Evolutionary conservation across 208 protist species (phyloP).

Genomic region (Trypanosomatidae sp.): DNA sequence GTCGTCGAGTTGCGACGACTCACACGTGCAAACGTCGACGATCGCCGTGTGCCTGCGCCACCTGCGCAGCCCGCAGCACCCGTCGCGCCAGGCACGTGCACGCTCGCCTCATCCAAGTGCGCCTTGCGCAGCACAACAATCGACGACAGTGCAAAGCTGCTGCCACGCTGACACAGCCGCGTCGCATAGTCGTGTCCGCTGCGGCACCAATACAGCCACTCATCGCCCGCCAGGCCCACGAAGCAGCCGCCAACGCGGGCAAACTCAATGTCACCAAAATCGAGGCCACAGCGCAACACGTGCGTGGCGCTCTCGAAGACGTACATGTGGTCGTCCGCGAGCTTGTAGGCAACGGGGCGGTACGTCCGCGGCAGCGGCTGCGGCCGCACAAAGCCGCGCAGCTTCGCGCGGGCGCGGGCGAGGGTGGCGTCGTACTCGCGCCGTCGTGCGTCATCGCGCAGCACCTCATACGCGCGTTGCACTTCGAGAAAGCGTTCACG

Average conservation of each 20-base stretch:
- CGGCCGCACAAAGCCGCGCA: slow-evolving; percentile 47
- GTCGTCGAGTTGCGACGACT: too few relatives aligned
- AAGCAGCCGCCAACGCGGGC: slow-evolving; percentile 41
- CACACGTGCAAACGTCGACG: too few relatives aligned
- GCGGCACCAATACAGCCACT: slow-evolving; percentile 56
- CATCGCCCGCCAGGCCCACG: slow-evolving; percentile 61
- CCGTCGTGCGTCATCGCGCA: slow-evolving; percentile 85
- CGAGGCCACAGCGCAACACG: slow-evolving; percentile 43
- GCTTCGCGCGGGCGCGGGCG: slow-evolving; percentile 9
- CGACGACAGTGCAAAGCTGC: slow-evolving; percentile 34
- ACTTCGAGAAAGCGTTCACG: slow-evolving; percentile 73
- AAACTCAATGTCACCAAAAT: slow-evolving; percentile 63
- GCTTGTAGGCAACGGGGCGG: slow-evolving; percentile 26
- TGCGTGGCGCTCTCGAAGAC: slow-evolving; percentile 57
- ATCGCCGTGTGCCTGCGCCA: background rate
- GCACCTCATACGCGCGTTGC: slow-evolving; percentile 93
- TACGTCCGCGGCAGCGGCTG: slow-evolving; percentile 16
- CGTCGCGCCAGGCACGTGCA: background rate
- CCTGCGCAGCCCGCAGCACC: background rate
- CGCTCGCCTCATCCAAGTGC: slow-evolving; percentile 1
- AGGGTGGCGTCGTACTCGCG: slow-evolving; percentile 87
- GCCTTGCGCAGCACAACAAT: slow-evolving; percentile 23
- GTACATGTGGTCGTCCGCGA: slow-evolving; percentile 59
- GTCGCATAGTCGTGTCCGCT: slow-evolving; percentile 41
- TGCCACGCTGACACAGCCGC: slow-evolving; percentile 40